Percentiles rank a stretch among this genome's conserved stretches.
These are phyloP conservation scores for Phialophora tarda DNA, from an alignment of 2,329 filamentous ascomycete genomes.

Conservation along the genomic window DNA sequence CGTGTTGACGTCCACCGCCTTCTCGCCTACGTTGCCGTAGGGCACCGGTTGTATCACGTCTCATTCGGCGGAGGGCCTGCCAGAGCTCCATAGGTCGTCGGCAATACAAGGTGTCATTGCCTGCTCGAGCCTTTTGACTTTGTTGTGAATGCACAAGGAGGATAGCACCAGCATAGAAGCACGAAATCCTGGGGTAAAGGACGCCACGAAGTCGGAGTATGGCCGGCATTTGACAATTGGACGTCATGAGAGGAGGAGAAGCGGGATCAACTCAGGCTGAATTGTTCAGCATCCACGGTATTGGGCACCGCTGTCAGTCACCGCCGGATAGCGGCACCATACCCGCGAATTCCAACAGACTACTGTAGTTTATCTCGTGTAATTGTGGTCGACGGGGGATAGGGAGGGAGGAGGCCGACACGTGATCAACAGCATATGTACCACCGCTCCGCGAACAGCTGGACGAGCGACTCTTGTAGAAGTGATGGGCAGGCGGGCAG, in stretches of 20 bases:
- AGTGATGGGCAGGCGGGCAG: not conserved
- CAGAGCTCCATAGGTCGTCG: not conserved
- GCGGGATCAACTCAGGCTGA: slow-evolving; percentile 12
- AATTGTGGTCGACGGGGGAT: not conserved
- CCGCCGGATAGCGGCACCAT: slow-evolving; percentile 10
- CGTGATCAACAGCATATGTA: not conserved
- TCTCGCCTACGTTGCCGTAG: slow-evolving; percentile 10
- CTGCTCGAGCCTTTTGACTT: not conserved
- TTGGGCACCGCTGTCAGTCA: slow-evolving; percentile 3
- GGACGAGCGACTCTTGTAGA: not conserved
- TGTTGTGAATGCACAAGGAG: slow-evolving; percentile 1
- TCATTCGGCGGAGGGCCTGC: not conserved
- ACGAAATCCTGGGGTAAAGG: slow-evolving; percentile 20
- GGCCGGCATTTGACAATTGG: slow-evolving; percentile 10
- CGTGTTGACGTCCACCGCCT: slow-evolving; percentile 6
- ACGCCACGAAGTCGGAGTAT: slow-evolving; percentile 12
- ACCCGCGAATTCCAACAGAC: not conserved
- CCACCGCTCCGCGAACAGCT: not conserved
- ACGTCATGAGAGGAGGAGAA: slow-evolving; percentile 4
- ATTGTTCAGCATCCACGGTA: slow-evolving; percentile 8
- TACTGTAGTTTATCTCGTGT: not conserved
- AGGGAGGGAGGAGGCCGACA: not conserved
- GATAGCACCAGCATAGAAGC: not conserved
- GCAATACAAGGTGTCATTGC: not conserved
- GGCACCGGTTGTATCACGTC: not conserved